Conservation (phyloP, 108 stramenopile genomes). For the Fragilaria crotonensis region DNA sequence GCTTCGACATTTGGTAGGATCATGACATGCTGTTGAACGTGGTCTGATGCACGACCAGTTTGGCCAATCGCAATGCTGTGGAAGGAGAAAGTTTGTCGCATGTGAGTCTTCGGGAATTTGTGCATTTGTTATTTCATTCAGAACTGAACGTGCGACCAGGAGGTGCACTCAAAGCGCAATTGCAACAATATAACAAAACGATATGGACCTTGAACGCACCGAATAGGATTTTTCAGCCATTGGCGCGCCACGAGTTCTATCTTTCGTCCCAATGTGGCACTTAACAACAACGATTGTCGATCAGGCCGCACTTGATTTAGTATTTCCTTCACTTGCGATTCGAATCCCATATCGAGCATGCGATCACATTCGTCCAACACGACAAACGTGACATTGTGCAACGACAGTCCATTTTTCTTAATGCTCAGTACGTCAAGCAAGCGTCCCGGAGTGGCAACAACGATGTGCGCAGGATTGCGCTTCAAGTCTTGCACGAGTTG, state of each 20-base stretch:
- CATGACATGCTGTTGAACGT: conserved; percentile 76
- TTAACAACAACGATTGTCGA: conserved; percentile 68
- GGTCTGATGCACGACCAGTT: conserved; percentile 59
- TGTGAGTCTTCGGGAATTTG: neutral
- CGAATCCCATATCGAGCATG: conserved; percentile 87
- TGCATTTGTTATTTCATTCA: too few relatives aligned
- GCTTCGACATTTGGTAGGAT: conserved; percentile 49
- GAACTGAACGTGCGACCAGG: too few relatives aligned
- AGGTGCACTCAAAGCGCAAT: too few relatives aligned
- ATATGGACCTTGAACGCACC: neutral
- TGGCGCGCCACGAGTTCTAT: conserved; percentile 50
- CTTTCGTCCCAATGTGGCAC: conserved; percentile 59
- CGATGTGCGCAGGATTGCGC: conserved; percentile 48
- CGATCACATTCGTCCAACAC: conserved; percentile 97
- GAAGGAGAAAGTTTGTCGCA: neutral
- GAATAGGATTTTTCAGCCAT: conserved; percentile 50
- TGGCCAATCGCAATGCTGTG: conserved; percentile 54
- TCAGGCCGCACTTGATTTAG: conserved; percentile 70
- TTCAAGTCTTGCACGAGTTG: conserved; percentile 58
- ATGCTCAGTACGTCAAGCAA: conserved; percentile 84
- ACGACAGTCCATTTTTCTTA: conserved; percentile 18
- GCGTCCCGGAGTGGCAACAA: conserved; percentile 95
- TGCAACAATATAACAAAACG: neutral
- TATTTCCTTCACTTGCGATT: conserved; percentile 73
- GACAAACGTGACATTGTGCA: conserved; percentile 46